phyloP scores from a whole-genome alignment of 169 alveolate species.

The Perkinsus olseni region DNA sequence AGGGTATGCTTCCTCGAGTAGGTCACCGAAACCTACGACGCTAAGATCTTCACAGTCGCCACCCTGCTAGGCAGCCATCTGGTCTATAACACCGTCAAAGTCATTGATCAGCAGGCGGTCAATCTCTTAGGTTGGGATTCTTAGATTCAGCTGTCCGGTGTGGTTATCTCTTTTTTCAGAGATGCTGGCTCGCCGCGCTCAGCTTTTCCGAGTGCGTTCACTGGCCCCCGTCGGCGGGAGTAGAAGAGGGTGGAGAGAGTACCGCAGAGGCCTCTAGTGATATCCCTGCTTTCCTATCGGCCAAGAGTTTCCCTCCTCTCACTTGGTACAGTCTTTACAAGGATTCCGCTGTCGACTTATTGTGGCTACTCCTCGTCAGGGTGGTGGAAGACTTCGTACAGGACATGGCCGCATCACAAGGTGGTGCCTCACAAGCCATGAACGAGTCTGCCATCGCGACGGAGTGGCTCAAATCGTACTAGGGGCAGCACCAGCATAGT shows the following conservation, averaged over 20 bases:
- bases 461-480: neutral
- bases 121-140: neutral
- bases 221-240: neutral
- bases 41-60: conserved; percentile 25
- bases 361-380: neutral
- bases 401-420: neutral
- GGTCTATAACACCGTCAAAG: conserved; percentile 11
- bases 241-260: neutral
- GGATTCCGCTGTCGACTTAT: neutral
- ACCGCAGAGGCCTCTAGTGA: neutral
- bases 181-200: neutral
- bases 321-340: neutral
- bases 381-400: neutral
- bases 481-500: too few species aligned
- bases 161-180: neutral
- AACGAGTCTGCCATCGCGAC: neutral
- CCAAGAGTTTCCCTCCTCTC: neutral
- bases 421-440: neutral
- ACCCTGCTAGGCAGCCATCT: conserved; percentile 27
- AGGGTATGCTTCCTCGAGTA: neutral
- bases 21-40: conserved; percentile 25
- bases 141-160: neutral
- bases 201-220: neutral
- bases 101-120: neutral
- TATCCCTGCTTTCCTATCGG: neutral